phyloP scores from a whole-genome alignment of 371 early-diverging fungal genomes.

The Rhizopus arrhizus region DNA sequence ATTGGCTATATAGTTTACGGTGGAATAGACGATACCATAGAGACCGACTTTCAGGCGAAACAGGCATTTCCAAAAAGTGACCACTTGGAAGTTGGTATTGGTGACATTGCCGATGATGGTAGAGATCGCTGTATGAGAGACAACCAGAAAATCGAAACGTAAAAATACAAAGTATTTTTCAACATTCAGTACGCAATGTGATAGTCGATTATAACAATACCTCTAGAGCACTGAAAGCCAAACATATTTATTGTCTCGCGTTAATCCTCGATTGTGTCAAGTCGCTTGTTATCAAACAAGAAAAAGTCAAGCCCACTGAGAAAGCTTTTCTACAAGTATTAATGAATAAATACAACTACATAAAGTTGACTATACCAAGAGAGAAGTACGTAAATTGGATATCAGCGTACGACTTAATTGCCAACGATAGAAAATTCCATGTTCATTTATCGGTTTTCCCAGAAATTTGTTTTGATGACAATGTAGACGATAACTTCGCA shows the following conservation, averaged over 20 bases:
- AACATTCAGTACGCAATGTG: constrained; percentile 7
- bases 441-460: constrained; percentile 4
- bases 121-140: too few species aligned
- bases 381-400: constrained; percentile 2
- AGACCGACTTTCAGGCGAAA: too few species aligned
- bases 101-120: too few species aligned
- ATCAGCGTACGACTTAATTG: constrained; percentile 2
- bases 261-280: background rate
- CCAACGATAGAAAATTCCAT: background rate
- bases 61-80: too few species aligned
- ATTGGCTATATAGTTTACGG: too few species aligned
- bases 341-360: constrained; percentile 6
- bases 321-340: constrained; percentile 2
- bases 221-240: background rate
- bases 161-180: constrained; percentile 5
- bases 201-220: constrained; percentile 5
- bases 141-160: constrained; percentile 4
- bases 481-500: background rate
- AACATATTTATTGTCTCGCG: constrained; percentile 5
- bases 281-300: constrained; percentile 2
- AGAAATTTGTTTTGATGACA: constrained; percentile 5
- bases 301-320: constrained; percentile 2
- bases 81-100: too few species aligned
- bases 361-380: constrained; percentile 4
- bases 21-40: too few species aligned